phyloP scores from a whole-genome alignment of 202 grass and related monocot genomes.

The Schoenoplectus triqueter region DNA sequence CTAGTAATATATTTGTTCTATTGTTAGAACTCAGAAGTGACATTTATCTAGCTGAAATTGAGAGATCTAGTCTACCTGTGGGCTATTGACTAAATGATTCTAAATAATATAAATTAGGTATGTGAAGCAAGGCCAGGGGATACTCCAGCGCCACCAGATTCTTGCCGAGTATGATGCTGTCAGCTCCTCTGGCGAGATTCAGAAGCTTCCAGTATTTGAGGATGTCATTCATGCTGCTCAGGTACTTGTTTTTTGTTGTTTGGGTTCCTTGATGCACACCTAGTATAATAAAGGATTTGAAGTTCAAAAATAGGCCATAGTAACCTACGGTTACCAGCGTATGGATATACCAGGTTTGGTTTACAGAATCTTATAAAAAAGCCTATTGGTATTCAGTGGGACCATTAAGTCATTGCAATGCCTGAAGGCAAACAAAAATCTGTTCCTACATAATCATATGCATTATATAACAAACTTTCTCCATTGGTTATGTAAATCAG shows the following conservation, averaged over 20 bases:
- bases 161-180: slow-evolving; percentile 75
- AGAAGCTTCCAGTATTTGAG: slow-evolving; percentile 74
- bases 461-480: slow-evolving; percentile 34
- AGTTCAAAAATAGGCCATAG: neutral
- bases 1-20: neutral
- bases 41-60: neutral
- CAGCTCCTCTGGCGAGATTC: slow-evolving; percentile 50
- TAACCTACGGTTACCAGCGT: neutral
- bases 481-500: slow-evolving; percentile 45
- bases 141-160: slow-evolving; percentile 82
- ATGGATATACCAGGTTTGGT: too few relatives aligned
- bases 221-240: slow-evolving; percentile 76
- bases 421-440: neutral
- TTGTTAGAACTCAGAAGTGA: neutral
- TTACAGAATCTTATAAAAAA: too few relatives aligned
- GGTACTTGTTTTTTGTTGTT: slow-evolving; percentile 42
- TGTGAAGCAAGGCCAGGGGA: slow-evolving; percentile 87
- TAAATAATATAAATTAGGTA: slow-evolving; percentile 48
- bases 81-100: slow-evolving; percentile 8
- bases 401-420: neutral
- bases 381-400: neutral
- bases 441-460: neutral
- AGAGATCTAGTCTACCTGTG: slow-evolving; percentile 1
- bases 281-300: neutral
- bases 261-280: neutral